These are phyloP conservation scores for Adansonia digitata DNA, from an alignment of 345 rosid genomes.

Conservation along the genomic window DNA sequence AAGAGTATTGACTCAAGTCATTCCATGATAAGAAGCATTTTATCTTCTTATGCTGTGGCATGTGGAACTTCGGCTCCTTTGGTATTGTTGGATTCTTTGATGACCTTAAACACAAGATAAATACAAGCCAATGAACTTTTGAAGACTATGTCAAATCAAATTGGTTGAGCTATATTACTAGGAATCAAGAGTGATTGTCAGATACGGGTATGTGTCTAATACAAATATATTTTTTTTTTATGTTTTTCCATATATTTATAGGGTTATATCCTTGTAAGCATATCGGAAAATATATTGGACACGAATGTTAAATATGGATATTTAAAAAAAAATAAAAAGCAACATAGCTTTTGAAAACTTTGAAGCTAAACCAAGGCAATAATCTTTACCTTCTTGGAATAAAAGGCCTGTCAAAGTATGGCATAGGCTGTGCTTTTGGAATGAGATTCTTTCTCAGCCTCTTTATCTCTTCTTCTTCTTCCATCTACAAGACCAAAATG, in stretches of 20 bases:
- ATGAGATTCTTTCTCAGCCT: constrained; percentile 84
- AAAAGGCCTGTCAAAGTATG: constrained; percentile 94
- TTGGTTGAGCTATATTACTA: neutral
- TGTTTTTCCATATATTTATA: neutral
- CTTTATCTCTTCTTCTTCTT: constrained; percentile 80
- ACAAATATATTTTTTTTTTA: neutral
- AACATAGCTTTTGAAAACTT: neutral
- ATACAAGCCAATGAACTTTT: too few relatives aligned
- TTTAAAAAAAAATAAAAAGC: too few relatives aligned
- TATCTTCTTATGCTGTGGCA: constrained; percentile 87
- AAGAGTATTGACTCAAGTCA: constrained; percentile 35
- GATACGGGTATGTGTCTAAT: neutral
- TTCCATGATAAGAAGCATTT: constrained; percentile 65
- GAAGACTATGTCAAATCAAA: too few relatives aligned
- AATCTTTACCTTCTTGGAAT: constrained; percentile 65
- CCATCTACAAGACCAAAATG: constrained; percentile 43
- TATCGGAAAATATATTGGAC: neutral
- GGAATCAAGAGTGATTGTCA: neutral
- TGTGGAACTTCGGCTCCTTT: constrained; percentile 74
- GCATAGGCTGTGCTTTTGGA: constrained; percentile 99
- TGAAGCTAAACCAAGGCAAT: neutral
- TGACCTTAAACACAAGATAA: constrained; percentile 31
- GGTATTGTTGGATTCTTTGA: constrained; percentile 79
- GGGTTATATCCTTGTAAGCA: neutral
- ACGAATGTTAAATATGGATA: neutral